Base-by-base conservation (phyloP, 2,329 filamentous ascomycete species). In the Aspergillus viridinutans region DNA sequence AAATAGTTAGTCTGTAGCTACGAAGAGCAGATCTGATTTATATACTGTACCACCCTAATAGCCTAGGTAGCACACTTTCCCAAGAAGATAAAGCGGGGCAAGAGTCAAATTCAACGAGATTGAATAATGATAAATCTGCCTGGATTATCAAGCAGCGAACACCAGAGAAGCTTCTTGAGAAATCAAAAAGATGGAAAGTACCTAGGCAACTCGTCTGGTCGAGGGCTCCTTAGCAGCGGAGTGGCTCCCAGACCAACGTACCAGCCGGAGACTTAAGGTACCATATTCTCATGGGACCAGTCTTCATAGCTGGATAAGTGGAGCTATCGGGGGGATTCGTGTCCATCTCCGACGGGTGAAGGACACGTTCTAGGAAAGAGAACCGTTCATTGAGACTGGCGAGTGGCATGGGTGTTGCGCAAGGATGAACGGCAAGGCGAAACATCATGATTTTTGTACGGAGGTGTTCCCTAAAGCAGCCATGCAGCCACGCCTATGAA, bases 161-260 rank as follows among this genome's bases (percentile, higher is more conserved):
- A 29, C 48, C 60, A 59, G 58, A 66, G 67, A 68, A 68, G 61
- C 50, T 68, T 66, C 67, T 67, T 61, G 57, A 67, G 64, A 58
- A 21, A 3, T 51, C 43, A 21, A 56, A 53, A 51, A 49, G 29
- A 49, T 12, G 43, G 43, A 47, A 47, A 47, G 43, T 47, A 14
- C 43, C 43, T 47, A 47, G 43, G 43, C 12, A 47, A 23, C 6
- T 26, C 43, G 5, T 14, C 23, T 47, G 12, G 17, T n/a, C 20
- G 17, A 21, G 40, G 14, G 25, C 23, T 9, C 20, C 17, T n/a
- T 43, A 20, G 42, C 42, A 45, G 20, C 8, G 42, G 21, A 23
- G 21, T 47, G 21, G 43, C 21, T 26, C 23, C n/a, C 25, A 14
- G 12, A 25, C 23, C 43, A 26, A 47, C 21, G 14, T 47, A 21